Base-by-base conservation (phyloP, 441 rosid genomes). In the Dalechampia spathulata region DNA sequence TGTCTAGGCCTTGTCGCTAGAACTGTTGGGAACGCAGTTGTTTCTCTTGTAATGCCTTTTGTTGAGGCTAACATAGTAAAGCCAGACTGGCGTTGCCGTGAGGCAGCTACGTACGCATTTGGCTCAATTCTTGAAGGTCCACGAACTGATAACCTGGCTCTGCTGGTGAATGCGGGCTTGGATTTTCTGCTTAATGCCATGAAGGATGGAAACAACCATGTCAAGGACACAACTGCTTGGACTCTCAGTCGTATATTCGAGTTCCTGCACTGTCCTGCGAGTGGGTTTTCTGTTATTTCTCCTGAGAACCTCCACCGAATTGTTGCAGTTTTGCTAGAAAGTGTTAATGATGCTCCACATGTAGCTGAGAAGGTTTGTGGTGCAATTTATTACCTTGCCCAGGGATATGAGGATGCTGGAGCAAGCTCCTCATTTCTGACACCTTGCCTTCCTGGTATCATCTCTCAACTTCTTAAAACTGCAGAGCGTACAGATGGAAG, bases 301-400 rank as follows among this genome's bases (percentile, higher is more conserved):
- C 81, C 52, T 26, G 64, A 57, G 38, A 77, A 77, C 40, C 66
- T 75, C 61, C 81, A 73, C 47, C 81, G 60, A 52, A 74, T 77
- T 5, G 36, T 77, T 26, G 66, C 72, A 0, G 78, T 73, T 13
- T 55, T 76, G n/a, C 72, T 76, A 32, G 74, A 73, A 62, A 73
- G 81, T 52, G 70, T 76, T 69, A 71, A 56, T 17, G 81, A 76
- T 41, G 78, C 62, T 28, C 83, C 91, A 8, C 81, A 84, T 71
- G 91, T 81, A 26, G 83, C 91, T 0, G 87, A 79, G 69, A 84
- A 84, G 77, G 82, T 83, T 47, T 84, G 91, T 56, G 87, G 91
- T 23, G 87, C 91, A 27, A 79, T 84, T 10, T 84, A 81, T 65
- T 84, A 77, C 40, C 83, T 84, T 65, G 83, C 86, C 32, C 81